phyloP scores from a whole-genome alignment of 176 grass and related monocot species.

The Aegilops umbellulata region DNA sequence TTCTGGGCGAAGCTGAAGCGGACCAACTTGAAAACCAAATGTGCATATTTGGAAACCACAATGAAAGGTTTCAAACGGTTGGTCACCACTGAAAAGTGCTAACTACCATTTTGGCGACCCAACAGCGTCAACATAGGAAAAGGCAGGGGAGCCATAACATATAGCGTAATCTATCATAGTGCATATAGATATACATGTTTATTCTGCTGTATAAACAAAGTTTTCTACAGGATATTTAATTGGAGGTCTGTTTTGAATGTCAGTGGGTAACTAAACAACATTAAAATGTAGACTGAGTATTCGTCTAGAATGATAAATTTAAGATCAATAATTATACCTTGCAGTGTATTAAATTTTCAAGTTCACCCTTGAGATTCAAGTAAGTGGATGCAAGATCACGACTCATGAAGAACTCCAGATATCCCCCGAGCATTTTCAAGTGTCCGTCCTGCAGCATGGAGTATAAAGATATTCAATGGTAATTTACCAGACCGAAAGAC shows the following conservation, averaged over 20 bases:
- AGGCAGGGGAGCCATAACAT: no score
- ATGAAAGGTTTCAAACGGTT: background rate
- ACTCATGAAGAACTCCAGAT: slow-evolving; percentile 97
- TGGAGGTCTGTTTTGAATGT: background rate
- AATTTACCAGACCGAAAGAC: background rate
- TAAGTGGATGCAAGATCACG: slow-evolving; percentile 82
- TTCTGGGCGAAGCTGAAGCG: background rate
- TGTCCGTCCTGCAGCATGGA: slow-evolving; percentile 74
- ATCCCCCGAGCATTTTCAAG: slow-evolving; percentile 97
- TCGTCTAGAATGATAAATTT: background rate
- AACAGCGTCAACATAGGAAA: no score
- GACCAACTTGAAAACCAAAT: background rate
- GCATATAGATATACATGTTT: no score
- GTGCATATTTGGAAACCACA: background rate
- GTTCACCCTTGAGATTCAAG: slow-evolving; percentile 76
- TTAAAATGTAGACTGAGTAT: background rate
- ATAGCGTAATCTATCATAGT: no score
- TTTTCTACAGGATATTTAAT: background rate
- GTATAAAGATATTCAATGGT: background rate
- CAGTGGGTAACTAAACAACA: background rate
- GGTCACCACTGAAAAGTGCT: background rate
- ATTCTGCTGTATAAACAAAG: background rate
- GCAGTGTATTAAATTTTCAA: slow-evolving; percentile 72
- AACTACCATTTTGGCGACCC: no score
- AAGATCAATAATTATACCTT: slow-evolving; percentile 52